phyloP scores from a whole-genome alignment of 1,284 basidiomycete genomes.

The Ceratobasidium sp. region DNA sequence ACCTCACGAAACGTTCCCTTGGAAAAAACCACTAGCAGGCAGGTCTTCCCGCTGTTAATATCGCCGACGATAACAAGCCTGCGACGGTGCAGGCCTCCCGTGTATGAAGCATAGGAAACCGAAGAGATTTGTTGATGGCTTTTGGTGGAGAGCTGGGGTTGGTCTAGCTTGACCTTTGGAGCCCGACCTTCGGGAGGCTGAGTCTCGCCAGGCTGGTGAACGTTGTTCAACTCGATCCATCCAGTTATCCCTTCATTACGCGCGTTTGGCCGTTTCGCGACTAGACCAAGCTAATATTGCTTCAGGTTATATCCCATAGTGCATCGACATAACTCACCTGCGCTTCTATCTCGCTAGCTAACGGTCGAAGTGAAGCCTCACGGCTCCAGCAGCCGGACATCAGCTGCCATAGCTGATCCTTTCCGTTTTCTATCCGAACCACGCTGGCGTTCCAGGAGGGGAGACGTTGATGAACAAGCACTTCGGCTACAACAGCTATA shows the following conservation, averaged over 20 bases:
- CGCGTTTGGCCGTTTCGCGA: neutral
- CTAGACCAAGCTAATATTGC: neutral
- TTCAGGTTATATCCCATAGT: neutral
- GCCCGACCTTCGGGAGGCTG: no score
- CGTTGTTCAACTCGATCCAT: no score
- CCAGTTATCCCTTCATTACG: no score
- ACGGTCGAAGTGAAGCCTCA: neutral
- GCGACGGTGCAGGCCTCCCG: constrained; percentile 67
- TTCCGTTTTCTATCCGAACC: neutral
- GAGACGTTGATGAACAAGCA: neutral
- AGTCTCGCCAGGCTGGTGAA: no score
- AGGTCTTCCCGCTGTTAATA: constrained; percentile 89
- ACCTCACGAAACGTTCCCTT: constrained; percentile 97
- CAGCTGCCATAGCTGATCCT: constrained; percentile 7
- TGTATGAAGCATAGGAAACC: no score
- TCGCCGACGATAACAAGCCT: constrained; percentile 87
- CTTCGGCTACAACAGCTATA: neutral
- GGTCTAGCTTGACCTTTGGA: no score
- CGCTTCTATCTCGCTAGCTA: neutral
- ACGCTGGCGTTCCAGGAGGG: neutral
- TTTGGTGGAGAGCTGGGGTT: no score
- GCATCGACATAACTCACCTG: neutral
- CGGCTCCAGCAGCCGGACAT: constrained; percentile 1
- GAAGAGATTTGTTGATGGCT: no score
- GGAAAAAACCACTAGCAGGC: constrained; percentile 87